Conservation (phyloP, 768 basidiomycete species). For the Mycena rebaudengoi region DNA sequence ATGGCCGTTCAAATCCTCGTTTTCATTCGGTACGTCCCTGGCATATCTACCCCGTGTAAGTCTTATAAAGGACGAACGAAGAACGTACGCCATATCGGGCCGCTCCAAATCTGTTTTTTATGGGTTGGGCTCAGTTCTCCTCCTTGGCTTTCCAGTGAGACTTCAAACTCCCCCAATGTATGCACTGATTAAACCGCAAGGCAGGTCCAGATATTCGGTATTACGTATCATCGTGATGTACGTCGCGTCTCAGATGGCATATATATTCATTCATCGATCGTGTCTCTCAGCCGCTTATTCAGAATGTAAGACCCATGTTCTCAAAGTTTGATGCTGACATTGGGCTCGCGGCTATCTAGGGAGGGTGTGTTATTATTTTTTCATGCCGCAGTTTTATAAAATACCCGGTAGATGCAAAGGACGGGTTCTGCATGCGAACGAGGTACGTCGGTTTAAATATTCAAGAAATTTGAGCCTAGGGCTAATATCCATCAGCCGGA, state of each 20-base stretch:
- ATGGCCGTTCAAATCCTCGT: slow-evolving; percentile 16
- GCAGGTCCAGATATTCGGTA: slow-evolving; percentile 20
- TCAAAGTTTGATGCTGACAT: background rate
- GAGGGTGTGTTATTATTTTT: slow-evolving; percentile 5
- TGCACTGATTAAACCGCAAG: background rate
- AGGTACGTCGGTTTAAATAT: background rate
- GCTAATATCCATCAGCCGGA: slow-evolving; percentile 8
- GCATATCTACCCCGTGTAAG: background rate
- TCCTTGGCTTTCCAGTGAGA: slow-evolving; percentile 9
- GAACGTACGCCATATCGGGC: slow-evolving; percentile 20
- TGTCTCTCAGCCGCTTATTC: background rate
- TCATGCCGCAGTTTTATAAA: background rate
- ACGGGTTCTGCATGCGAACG: background rate
- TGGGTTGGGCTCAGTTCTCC: slow-evolving; percentile 5
- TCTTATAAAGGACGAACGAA: background rate
- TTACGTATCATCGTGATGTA: slow-evolving; percentile 12
- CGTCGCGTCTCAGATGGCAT: background rate
- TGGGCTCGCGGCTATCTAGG: background rate
- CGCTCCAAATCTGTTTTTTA: background rate
- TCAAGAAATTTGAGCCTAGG: background rate
- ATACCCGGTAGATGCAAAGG: slow-evolving; percentile 14
- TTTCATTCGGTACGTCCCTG: slow-evolving; percentile 8
- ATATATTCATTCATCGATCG: background rate
- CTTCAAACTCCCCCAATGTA: background rate
- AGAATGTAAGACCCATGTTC: background rate